These are phyloP conservation scores for Arachis hypogaea DNA, from an alignment of 306 rosid genomes.

Conservation along the genomic window DNA sequence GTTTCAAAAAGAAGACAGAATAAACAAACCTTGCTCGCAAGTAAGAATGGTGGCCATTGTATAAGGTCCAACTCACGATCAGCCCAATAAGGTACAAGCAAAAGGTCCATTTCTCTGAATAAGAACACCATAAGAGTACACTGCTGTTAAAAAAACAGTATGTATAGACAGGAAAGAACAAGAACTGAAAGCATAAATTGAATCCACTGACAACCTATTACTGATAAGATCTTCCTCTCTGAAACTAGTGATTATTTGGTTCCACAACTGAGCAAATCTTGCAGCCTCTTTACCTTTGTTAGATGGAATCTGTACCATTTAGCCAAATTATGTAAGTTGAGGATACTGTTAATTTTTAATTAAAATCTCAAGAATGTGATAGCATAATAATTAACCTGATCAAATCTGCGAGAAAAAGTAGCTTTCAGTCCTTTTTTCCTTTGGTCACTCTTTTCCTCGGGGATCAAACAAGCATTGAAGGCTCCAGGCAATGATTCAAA, in stretches of 20 bases:
- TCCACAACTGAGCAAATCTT: constrained; percentile 97
- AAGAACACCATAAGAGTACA: constrained; percentile 40
- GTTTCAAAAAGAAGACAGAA: not conserved
- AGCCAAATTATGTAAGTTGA: constrained; percentile 20
- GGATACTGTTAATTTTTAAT: constrained; percentile 10
- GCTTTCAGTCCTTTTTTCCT: constrained; percentile 93
- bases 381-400: constrained; percentile 44
- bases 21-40: constrained; percentile 91
- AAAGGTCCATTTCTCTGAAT: constrained; percentile 88
- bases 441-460: constrained; percentile 72
- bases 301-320: constrained; percentile 57
- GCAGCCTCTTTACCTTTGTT: constrained; percentile 90
- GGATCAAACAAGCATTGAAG: constrained; percentile 80
- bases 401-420: constrained; percentile 70
- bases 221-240: constrained; percentile 96
- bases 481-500: constrained; percentile 88
- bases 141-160: not conserved
- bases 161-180: constrained; percentile 20
- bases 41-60: constrained; percentile 99
- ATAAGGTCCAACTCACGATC: constrained; percentile 81
- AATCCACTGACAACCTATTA: constrained; percentile 57
- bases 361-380: constrained; percentile 22
- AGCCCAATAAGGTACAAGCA: constrained; percentile 99
- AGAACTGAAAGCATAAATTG: constrained; percentile 24
- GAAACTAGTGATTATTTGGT: constrained; percentile 86